Conservation (phyloP, 2,329 filamentous ascomycete species). For the Colletotrichum truncatum region DNA sequence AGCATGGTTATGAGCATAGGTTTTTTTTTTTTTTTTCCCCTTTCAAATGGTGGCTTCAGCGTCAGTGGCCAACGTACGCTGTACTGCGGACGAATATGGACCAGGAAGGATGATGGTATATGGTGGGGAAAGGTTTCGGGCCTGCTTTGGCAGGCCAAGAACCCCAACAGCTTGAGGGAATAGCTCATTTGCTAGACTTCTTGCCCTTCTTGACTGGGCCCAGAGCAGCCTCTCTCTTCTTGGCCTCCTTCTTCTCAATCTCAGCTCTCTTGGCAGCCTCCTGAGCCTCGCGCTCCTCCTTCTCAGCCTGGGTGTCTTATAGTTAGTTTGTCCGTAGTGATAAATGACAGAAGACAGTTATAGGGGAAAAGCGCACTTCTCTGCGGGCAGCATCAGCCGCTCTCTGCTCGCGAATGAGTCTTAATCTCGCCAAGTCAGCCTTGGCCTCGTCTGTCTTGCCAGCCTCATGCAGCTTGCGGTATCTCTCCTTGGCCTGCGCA, state of each 20-base stretch:
- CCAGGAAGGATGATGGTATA: conserved; percentile 15
- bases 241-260: conserved; percentile 64
- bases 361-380: conserved; percentile 63
- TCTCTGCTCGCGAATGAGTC: conserved; percentile 84
- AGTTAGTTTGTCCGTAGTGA: neutral
- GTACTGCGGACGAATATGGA: conserved; percentile 3
- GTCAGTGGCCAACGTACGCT: neutral
- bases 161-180: neutral
- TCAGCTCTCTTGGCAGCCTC: conserved; percentile 59
- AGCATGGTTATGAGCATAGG: conserved; percentile 13
- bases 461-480: conserved; percentile 90
- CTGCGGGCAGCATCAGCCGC: conserved; percentile 85
- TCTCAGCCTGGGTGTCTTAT: conserved; percentile 57
- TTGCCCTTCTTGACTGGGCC: conserved; percentile 56
- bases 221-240: conserved; percentile 62
- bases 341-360: neutral
- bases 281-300: conserved; percentile 63
- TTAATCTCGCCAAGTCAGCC: conserved; percentile 85
- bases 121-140: neutral
- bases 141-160: neutral
- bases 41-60: conserved; percentile 4
- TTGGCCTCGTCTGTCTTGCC: conserved; percentile 97
- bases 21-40: too few species aligned
- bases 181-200: conserved; percentile 43
- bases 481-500: conserved; percentile 87